These are phyloP conservation scores for Toxicodendron radicans DNA, from an alignment of 345 rosid genomes.

Conservation along the genomic window DNA sequence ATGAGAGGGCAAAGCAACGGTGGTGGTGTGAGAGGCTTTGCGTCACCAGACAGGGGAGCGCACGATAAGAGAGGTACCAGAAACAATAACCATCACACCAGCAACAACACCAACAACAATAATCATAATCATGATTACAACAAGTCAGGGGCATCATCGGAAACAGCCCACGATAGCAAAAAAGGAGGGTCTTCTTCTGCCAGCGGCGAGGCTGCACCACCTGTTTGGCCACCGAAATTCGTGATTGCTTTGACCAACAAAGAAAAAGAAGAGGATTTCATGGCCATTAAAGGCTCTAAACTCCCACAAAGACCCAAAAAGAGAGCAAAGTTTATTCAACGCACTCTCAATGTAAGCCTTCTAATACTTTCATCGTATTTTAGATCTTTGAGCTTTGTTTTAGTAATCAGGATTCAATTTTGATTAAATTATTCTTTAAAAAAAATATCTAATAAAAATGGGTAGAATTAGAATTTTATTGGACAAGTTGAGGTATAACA, in stretches of 20 bases:
- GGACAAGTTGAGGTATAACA: constrained; percentile 5
- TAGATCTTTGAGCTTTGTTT: background rate
- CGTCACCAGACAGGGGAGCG: constrained; percentile 55
- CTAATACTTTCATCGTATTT: background rate
- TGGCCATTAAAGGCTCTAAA: constrained; percentile 69
- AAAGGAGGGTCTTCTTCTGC: constrained; percentile 69
- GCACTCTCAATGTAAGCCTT: constrained; percentile 66
- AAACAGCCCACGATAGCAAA: constrained; percentile 62
- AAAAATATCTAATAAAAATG: background rate
- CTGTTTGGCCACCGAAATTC: constrained; percentile 72
- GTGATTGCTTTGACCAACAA: constrained; percentile 71
- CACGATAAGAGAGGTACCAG: constrained; percentile 45
- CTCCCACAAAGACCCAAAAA: constrained; percentile 79
- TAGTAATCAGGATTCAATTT: background rate
- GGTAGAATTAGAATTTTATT: background rate
- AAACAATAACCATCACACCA: constrained; percentile 19
- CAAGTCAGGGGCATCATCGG: constrained; percentile 52
- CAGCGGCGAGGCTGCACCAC: constrained; percentile 56
- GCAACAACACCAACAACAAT: constrained; percentile 14
- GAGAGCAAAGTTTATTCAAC: constrained; percentile 69
- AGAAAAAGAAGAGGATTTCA: constrained; percentile 82
- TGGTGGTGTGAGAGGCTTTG: constrained; percentile 41
- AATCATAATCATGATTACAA: constrained; percentile 30
- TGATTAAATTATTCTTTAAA: background rate
- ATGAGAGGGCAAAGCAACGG: constrained; percentile 71